A percentile compares a stretch with the other conserved stretches of the same genome.
phyloP scores from a whole-genome alignment of 2,329 filamentous ascomycete species.

The Fusarium scirpi region DNA sequence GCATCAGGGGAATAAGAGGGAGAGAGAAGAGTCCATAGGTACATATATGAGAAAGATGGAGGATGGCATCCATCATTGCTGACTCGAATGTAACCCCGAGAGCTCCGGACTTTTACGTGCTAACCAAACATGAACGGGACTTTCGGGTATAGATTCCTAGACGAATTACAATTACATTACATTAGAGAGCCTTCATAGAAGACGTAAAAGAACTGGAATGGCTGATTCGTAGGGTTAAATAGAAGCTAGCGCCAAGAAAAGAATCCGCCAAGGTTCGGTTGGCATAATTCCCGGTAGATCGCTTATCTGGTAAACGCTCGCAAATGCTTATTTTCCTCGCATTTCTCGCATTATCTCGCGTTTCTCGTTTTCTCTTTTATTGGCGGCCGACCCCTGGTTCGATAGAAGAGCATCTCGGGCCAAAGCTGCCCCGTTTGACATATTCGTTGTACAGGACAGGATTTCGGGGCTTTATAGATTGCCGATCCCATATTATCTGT shows the following conservation, averaged over 20 bases:
- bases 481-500: conserved; percentile 11
- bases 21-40: background rate
- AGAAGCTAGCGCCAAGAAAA: conserved; percentile 6
- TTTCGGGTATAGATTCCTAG: background rate
- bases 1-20: background rate
- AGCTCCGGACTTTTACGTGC: conserved; percentile 2
- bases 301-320: conserved; percentile 10
- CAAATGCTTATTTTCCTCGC: conserved; percentile 24
- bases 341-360: conserved; percentile 19
- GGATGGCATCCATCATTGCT: conserved; percentile 1
- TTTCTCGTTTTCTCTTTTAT: background rate
- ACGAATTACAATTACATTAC: background rate
- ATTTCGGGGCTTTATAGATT: conserved; percentile 29
- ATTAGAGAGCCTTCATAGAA: background rate
- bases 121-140: background rate
- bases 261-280: conserved; percentile 20
- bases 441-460: conserved; percentile 3
- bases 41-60: background rate
- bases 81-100: conserved; percentile 11
- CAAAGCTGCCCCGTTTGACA: conserved; percentile 24
- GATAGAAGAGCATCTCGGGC: conserved; percentile 1
- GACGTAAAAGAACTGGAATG: background rate
- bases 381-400: conserved; percentile 40
- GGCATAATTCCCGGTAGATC: conserved; percentile 28
- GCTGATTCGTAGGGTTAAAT: conserved; percentile 15